phyloP scores from a whole-genome alignment of 2,329 filamentous ascomycete genomes.

The Thelonectria rubi region DNA sequence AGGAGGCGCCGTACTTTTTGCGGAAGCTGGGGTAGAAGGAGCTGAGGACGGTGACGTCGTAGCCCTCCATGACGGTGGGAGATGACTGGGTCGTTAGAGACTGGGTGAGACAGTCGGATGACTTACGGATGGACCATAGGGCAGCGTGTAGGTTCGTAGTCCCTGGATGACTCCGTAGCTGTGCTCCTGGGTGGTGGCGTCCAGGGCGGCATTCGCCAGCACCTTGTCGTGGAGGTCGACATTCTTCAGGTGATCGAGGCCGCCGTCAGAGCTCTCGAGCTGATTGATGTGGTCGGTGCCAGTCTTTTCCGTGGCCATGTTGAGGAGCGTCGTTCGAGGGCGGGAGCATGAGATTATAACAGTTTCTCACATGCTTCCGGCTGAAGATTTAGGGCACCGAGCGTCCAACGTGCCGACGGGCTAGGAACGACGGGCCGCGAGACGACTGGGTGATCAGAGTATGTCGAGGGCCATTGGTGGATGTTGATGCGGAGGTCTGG shows the following conservation, averaged over 20 bases:
- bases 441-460: too few species aligned
- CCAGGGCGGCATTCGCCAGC: constrained; percentile 49
- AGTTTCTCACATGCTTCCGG: constrained; percentile 21
- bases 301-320: constrained; percentile 39
- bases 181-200: constrained; percentile 50
- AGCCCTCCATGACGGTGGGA: constrained; percentile 63
- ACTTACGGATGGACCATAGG: constrained; percentile 52
- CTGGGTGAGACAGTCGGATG: neutral
- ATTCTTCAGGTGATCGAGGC: constrained; percentile 46
- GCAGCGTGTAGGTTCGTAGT: constrained; percentile 53
- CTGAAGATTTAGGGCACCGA: too few species aligned
- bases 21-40: constrained; percentile 55
- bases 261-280: constrained; percentile 44
- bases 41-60: constrained; percentile 58
- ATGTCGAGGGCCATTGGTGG: too few species aligned
- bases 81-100: constrained; percentile 45
- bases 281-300: constrained; percentile 35
- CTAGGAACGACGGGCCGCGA: too few species aligned
- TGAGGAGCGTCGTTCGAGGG: neutral
- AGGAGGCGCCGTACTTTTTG: constrained; percentile 52
- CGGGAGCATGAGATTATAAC: neutral
- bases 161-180: constrained; percentile 47
- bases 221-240: constrained; percentile 49
- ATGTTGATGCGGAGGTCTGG: too few species aligned
- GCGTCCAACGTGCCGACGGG: too few species aligned